Base-by-base conservation (phyloP, 2,329 filamentous ascomycete genomes). In the Neofusicoccum umdonicola region DNA sequence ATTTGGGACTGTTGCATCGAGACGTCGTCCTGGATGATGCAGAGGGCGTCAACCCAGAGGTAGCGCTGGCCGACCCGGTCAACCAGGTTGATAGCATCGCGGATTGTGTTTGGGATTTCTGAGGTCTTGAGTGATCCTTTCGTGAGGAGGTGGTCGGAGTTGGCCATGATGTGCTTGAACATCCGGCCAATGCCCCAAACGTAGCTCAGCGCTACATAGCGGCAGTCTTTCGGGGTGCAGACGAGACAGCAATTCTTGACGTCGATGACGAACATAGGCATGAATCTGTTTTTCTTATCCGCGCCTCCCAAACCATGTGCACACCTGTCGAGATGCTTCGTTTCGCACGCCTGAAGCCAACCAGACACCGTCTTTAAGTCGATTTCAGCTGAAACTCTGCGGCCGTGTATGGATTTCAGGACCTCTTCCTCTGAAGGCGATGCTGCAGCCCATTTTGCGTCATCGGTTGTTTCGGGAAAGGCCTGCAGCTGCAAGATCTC, bases 11-110 rank as follows among this genome's bases (percentile, higher is more conserved):
- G 22, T 5, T 57, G 19, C 22, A 22, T 39, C 51, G n/a, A 60
- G 8, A 62, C 51, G 22, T 64, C 62, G 41, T 64, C 62, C n/a
- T 64, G 62, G 4, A 45, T 12, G 41, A 64, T 69, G 54, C 68
- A 69, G 9, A 69, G 58, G 3, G 67, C 63, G 31, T 69, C 68
- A 37, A 68, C 63, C 68, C 68, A 69, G 1, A 69, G 47, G 19
- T 64, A 62, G 39, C 66, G 41, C 48, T 66, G 63, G 2, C 66
- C 66, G 2, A 67, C 13, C 0, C n/a, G 8, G 3, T 34, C 7
- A 6, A 58, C 35, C 1, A 69, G 47, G 7, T 63, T 41, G 1
- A 69, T 66, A 1, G 67, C 42, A 11, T 69, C 66, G 0, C 2
- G 19, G 12, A 69, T 65, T 0, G 58, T 64, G 12, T 41, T 56